Evolutionary conservation across 2,329 filamentous ascomycete genomes (phyloP).

Genomic region (Harringtonia aguacate): DNA sequence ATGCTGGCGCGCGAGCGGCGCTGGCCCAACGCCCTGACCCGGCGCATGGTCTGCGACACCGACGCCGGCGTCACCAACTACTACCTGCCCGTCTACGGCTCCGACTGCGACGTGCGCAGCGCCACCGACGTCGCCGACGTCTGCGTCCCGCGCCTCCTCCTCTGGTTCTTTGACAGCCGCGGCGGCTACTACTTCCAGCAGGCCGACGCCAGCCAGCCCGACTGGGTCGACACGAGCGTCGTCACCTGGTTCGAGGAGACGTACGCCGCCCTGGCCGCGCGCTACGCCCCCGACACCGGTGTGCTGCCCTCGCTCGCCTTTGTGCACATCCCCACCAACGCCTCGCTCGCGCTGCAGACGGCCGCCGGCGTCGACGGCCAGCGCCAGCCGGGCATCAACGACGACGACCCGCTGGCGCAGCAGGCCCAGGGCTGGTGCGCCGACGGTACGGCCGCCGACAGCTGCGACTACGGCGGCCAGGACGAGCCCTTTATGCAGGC

Average conservation of each 20-base stretch:
- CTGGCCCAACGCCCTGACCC: constrained; percentile 15
- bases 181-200: constrained; percentile 33
- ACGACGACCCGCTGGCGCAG: constrained; percentile 18
- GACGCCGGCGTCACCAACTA: constrained; percentile 19
- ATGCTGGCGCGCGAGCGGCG: constrained; percentile 17
- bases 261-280: constrained; percentile 17
- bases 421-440: constrained; percentile 22
- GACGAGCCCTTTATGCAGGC: constrained; percentile 48
- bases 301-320: constrained; percentile 35
- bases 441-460: constrained; percentile 14
- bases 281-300: constrained; percentile 9
- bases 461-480: constrained; percentile 25
- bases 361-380: constrained; percentile 15
- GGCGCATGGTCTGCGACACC: constrained; percentile 13
- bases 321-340: constrained; percentile 34
- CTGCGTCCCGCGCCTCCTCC: constrained; percentile 23
- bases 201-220: constrained; percentile 10
- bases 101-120: constrained; percentile 11
- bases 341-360: constrained; percentile 17
- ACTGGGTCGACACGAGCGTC: constrained; percentile 34
- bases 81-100: constrained; percentile 18
- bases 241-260: constrained; percentile 32
- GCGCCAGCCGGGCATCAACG: constrained; percentile 23
- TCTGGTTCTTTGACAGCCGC: constrained; percentile 54
- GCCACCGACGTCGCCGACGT: not conserved